These are phyloP conservation scores for Xerocomus amazonicus DNA, from an alignment of 1,284 basidiomycete species.

Conservation along the genomic window DNA sequence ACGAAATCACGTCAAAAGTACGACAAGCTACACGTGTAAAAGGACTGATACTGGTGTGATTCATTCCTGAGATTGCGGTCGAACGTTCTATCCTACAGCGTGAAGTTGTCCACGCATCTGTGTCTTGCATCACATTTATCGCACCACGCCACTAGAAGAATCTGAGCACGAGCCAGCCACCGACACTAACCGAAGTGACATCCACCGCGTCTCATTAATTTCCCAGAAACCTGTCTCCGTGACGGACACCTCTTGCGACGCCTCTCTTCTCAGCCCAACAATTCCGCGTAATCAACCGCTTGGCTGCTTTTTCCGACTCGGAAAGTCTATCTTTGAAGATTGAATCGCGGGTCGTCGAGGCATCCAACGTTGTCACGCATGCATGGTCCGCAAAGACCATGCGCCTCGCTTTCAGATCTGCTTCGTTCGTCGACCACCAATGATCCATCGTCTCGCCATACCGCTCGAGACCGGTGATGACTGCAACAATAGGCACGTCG, in stretches of 20 bases:
- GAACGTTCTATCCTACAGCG: constrained; percentile 12
- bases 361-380: constrained; percentile 28
- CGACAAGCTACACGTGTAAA: constrained; percentile 21
- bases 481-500: constrained; percentile 32
- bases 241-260: constrained; percentile 20
- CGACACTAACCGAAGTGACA: constrained; percentile 15
- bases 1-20: constrained; percentile 17
- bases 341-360: constrained; percentile 14
- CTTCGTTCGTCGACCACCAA: constrained; percentile 33
- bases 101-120: constrained; percentile 4
- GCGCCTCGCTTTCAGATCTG: constrained; percentile 24
- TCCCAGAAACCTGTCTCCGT: constrained; percentile 28
- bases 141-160: background rate
- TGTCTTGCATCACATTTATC: background rate
- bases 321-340: constrained; percentile 24
- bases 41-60: constrained; percentile 1
- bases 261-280: constrained; percentile 30
- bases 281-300: constrained; percentile 27
- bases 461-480: constrained; percentile 30
- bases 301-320: constrained; percentile 21
- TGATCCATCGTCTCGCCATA: constrained; percentile 28
- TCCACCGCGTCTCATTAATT: constrained; percentile 25
- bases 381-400: constrained; percentile 30
- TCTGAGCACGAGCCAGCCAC: constrained; percentile 5
- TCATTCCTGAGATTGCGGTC: constrained; percentile 3